Percentiles rank a stretch among this genome's conserved stretches.
These are phyloP conservation scores for Ophiostoma angusticollis DNA, from an alignment of 2,329 filamentous ascomycete genomes.

Conservation along the genomic window DNA sequence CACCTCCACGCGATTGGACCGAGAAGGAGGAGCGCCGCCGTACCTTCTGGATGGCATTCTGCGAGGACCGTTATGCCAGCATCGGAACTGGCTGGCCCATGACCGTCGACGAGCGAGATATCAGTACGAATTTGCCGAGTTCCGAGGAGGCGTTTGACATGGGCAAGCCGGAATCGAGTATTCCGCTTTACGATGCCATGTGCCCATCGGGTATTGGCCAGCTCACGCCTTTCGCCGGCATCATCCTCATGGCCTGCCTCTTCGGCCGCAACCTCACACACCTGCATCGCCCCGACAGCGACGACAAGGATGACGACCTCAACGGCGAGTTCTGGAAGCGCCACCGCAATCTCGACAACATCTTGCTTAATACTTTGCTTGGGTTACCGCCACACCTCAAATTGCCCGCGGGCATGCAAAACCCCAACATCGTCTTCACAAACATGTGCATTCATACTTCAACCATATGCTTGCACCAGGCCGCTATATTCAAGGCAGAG, in stretches of 20 bases:
- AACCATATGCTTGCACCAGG: slow-evolving; percentile 94
- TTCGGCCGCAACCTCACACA: slow-evolving; percentile 88
- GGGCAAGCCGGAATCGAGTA: slow-evolving; percentile 60
- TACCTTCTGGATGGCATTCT: slow-evolving; percentile 93
- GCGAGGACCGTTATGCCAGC: slow-evolving; percentile 80
- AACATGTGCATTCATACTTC: slow-evolving; percentile 98
- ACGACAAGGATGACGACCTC: slow-evolving; percentile 74
- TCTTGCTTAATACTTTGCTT: slow-evolving; percentile 75
- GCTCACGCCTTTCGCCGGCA: slow-evolving; percentile 65
- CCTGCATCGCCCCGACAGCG: slow-evolving; percentile 69
- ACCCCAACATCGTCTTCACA: slow-evolving; percentile 79
- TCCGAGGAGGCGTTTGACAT: slow-evolving; percentile 76
- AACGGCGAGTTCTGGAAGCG: slow-evolving; percentile 95
- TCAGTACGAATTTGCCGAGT: slow-evolving; percentile 71
- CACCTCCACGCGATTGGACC: slow-evolving; percentile 81
- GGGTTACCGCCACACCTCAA: slow-evolving; percentile 71
- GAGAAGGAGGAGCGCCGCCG: slow-evolving; percentile 82
- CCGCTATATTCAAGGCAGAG: slow-evolving; percentile 93
- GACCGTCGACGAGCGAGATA: slow-evolving; percentile 82
- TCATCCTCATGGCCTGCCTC: slow-evolving; percentile 74
- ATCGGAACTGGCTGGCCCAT: slow-evolving; percentile 97
- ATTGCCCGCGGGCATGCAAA: slow-evolving; percentile 59
- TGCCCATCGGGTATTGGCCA: slow-evolving; percentile 57
- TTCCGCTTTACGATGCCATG: slow-evolving; percentile 57
- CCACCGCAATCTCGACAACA: slow-evolving; percentile 78